phyloP scores from a whole-genome alignment of 495 filamentous ascomycete species.

The Penicillium alfredii region DNA sequence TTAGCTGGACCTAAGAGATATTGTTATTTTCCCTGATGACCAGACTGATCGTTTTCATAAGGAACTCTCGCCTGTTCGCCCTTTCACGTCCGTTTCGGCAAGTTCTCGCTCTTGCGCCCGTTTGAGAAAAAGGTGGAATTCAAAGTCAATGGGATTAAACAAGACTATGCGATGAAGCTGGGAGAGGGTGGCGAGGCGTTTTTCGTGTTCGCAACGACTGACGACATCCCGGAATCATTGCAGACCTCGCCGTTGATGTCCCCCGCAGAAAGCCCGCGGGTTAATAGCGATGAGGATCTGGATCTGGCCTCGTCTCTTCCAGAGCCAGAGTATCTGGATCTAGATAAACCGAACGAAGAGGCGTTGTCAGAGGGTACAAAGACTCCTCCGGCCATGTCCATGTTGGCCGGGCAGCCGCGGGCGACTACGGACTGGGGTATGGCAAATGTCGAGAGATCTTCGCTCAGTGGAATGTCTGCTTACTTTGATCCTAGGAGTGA shows the following conservation, averaged over 20 bases:
- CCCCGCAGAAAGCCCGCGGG: conserved; percentile 71
- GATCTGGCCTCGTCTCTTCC: conserved; percentile 53
- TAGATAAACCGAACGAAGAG: conserved; percentile 38
- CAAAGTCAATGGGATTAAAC: conserved; percentile 83
- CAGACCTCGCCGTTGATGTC: conserved; percentile 93
- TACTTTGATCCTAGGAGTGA: conserved; percentile 37
- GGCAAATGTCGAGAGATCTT: conserved; percentile 2
- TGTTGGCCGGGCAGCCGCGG: conserved; percentile 40
- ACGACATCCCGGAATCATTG: conserved; percentile 77
- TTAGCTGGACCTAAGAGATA: conserved; percentile 28
- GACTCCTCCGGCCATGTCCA: conserved; percentile 19
- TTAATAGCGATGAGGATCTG: conserved; percentile 48
- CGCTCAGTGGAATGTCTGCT: conserved; percentile 1
- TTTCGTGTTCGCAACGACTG: conserved; percentile 93
- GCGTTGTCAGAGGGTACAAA: conserved; percentile 23
- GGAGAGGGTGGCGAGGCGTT: conserved; percentile 97
- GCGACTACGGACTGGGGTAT: conserved; percentile 49
- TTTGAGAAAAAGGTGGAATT: conserved; percentile 99
- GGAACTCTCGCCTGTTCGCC: conserved; percentile 82
- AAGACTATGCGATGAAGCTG: conserved; percentile 95
- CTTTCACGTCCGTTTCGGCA: conserved; percentile 98
- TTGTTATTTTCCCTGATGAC: background rate
- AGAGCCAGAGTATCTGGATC: conserved; percentile 79
- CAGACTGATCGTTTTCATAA: conserved; percentile 17
- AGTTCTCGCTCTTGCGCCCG: conserved; percentile 91